Evolutionary conservation across 2,329 filamentous ascomycete species (phyloP).

Genomic region (Claviceps pazoutovae): DNA sequence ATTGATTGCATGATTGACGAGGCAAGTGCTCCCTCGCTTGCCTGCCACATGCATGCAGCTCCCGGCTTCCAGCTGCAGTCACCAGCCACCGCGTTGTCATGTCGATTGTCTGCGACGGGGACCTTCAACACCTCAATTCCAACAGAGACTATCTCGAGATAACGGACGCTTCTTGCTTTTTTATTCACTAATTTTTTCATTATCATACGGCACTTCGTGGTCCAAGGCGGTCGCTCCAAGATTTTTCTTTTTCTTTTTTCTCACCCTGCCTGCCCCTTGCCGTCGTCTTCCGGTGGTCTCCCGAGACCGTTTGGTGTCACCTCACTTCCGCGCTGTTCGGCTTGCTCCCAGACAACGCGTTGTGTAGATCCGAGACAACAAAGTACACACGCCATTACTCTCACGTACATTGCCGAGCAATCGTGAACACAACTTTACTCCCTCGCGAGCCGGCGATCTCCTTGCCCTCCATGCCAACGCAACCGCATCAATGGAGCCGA

Average conservation of each 20-base stretch:
- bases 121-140: neutral
- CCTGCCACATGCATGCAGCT: neutral
- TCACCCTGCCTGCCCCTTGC: neutral
- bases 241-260: neutral
- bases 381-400: neutral
- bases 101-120: neutral
- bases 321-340: neutral
- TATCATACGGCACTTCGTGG: neutral
- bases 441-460: neutral
- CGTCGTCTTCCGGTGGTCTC: neutral
- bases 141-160: neutral
- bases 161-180: neutral
- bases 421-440: neutral
- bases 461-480: slow-evolving; percentile 3
- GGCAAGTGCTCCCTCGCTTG: neutral
- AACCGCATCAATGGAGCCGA: slow-evolving; percentile 41
- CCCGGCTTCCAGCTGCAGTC: neutral
- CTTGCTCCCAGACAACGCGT: neutral
- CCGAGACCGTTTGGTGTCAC: neutral
- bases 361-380: neutral
- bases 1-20: neutral
- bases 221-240: neutral
- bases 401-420: neutral
- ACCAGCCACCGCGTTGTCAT: slow-evolving; percentile 1
- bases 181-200: neutral